A percentile compares a stretch with the other conserved stretches of the same genome.
These are phyloP conservation scores for Aspergillus texensis DNA, from an alignment of 2,329 filamentous ascomycete species.

Conservation along the genomic window DNA sequence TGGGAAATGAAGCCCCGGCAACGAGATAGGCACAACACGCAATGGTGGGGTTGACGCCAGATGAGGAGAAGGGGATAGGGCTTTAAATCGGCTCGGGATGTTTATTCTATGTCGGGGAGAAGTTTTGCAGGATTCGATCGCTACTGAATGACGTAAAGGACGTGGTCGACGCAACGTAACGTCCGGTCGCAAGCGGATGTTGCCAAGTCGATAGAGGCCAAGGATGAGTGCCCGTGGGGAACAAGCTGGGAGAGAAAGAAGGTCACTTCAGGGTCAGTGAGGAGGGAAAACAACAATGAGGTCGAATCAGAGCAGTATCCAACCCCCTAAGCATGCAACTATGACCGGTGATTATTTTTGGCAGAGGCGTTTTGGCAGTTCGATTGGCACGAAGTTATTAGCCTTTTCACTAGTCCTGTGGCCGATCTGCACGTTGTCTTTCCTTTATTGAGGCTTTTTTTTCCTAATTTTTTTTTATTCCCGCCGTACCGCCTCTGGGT, in stretches of 20 bases:
- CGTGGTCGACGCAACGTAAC: slow-evolving; percentile 10
- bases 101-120: neutral
- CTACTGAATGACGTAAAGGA: slow-evolving; percentile 18
- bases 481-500: too few relatives aligned
- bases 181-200: slow-evolving; percentile 12
- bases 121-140: slow-evolving; percentile 9
- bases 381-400: slow-evolving; percentile 2
- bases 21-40: slow-evolving; percentile 11
- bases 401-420: slow-evolving; percentile 1
- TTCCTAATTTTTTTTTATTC: neutral
- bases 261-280: neutral
- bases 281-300: neutral
- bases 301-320: neutral
- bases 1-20: slow-evolving; percentile 11
- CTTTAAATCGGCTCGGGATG: neutral
- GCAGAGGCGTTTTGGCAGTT: neutral
- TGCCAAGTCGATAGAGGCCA: slow-evolving; percentile 14
- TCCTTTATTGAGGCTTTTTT: neutral
- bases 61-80: slow-evolving; percentile 1
- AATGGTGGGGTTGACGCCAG: slow-evolving; percentile 9
- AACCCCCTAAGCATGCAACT: slow-evolving; percentile 7
- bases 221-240: slow-evolving; percentile 3
- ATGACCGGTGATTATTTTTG: slow-evolving; percentile 8
- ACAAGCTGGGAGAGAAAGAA: neutral
- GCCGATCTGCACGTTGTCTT: slow-evolving; percentile 3